Evolutionary conservation across 2,329 filamentous ascomycete species (phyloP).

Genomic region (Aspergillus latus): DNA sequence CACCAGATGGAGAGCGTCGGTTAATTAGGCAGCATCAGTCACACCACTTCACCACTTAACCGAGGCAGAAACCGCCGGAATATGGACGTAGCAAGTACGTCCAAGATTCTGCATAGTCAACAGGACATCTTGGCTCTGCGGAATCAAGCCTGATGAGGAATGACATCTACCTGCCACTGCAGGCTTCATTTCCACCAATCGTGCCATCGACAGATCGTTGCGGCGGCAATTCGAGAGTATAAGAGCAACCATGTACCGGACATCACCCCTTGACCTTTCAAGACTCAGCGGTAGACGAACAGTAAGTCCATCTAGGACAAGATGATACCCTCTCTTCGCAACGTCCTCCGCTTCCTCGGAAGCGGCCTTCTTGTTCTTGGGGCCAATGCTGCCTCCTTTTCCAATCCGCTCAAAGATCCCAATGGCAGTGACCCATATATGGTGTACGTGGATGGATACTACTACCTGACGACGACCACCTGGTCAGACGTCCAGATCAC

Average conservation of each 20-base stretch:
- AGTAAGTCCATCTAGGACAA: neutral
- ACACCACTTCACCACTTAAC: neutral
- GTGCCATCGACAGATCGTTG: neutral
- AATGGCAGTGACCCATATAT: slow-evolving; percentile 57
- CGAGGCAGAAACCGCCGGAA: neutral
- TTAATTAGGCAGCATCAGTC: neutral
- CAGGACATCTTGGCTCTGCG: neutral
- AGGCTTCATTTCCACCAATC: slow-evolving; percentile 8
- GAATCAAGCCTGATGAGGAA: neutral
- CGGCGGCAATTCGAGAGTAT: neutral
- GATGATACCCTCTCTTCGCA: neutral
- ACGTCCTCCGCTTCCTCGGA: neutral
- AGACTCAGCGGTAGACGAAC: neutral
- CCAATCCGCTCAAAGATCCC: slow-evolving; percentile 24
- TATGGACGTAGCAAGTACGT: too few species aligned
- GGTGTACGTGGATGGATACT: slow-evolving; percentile 54
- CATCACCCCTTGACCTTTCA: neutral
- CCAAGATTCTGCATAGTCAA: neutral
- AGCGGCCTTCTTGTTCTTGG: neutral
- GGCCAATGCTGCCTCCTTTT: slow-evolving; percentile 3
- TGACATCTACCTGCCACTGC: neutral
- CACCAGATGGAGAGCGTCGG: neutral
- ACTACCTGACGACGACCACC: slow-evolving; percentile 58
- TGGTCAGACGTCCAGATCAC: slow-evolving; percentile 59
- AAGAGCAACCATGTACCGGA: neutral